Conservation (phyloP, 805 yeast species). For the Candida caryicola region DNA sequence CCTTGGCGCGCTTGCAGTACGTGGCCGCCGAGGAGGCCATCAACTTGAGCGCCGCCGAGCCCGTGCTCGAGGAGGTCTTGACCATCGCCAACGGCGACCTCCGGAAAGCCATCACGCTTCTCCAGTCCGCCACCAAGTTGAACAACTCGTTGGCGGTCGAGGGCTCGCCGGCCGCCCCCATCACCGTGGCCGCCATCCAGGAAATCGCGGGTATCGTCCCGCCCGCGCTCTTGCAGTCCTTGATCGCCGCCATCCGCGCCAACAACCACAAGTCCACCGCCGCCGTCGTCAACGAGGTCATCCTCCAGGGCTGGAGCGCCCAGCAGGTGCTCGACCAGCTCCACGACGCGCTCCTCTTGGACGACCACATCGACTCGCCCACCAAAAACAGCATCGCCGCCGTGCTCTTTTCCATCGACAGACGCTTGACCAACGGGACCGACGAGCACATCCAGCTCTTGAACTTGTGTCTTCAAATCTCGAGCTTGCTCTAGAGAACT, state of each 20-base stretch:
- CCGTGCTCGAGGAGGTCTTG: conserved; percentile 61
- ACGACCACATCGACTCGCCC: conserved; percentile 45
- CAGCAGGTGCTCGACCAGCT: conserved; percentile 68
- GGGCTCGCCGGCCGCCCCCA: conserved; percentile 31
- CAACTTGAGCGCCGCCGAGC: conserved; percentile 35
- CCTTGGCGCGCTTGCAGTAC: conserved; percentile 61
- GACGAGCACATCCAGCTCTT: conserved; percentile 84
- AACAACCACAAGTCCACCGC: conserved; percentile 31
- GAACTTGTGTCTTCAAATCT: conserved; percentile 46
- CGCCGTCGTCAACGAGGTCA: conserved; percentile 46
- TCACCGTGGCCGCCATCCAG: conserved; percentile 48
- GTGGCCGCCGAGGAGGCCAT: conserved; percentile 48
- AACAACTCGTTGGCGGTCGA: conserved; percentile 22
- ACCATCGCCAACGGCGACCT: conserved; percentile 84
- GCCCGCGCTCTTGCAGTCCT: conserved; percentile 37
- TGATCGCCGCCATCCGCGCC: conserved; percentile 35
- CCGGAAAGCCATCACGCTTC: conserved; percentile 84
- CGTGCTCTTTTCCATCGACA: conserved; percentile 71
- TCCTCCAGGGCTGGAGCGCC: conserved; percentile 76
- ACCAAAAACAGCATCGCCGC: conserved; percentile 66
- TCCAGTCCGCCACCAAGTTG: conserved; percentile 78
- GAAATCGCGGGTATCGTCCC: conserved; percentile 81
- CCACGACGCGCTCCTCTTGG: conserved; percentile 62
- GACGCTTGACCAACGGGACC: conserved; percentile 74
- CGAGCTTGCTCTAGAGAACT: conserved; percentile 11